A percentile compares a stretch with the other conserved stretches of the same genome.
These are phyloP conservation scores for Botrytis byssoidea DNA, from an alignment of 2,329 filamentous ascomycete species.

Conservation along the genomic window DNA sequence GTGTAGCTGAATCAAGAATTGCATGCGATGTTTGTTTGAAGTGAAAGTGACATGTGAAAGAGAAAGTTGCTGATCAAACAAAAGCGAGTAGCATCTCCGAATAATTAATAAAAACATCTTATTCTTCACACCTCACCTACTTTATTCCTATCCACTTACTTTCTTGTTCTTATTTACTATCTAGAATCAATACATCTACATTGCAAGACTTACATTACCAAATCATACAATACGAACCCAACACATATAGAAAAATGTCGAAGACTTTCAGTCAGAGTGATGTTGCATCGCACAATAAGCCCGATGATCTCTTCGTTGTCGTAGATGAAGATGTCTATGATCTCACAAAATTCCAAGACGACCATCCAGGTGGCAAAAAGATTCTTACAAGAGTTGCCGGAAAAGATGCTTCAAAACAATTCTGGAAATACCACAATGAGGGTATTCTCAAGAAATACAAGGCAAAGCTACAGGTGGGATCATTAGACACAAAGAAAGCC, in stretches of 20 bases:
- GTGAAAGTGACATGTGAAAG: conserved; percentile 20
- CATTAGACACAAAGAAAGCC: conserved; percentile 80
- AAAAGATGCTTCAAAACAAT: conserved; percentile 40
- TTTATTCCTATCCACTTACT: neutral
- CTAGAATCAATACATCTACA: neutral
- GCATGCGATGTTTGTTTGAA: conserved; percentile 2
- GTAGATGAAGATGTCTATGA: conserved; percentile 97
- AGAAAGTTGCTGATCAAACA: neutral
- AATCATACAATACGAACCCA: neutral
- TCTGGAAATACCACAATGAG: conserved; percentile 42
- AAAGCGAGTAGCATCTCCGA: conserved; percentile 4
- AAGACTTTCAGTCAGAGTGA: conserved; percentile 81
- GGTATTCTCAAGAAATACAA: conserved; percentile 57
- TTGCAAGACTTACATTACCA: neutral
- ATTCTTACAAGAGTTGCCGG: conserved; percentile 38
- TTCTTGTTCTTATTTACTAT: neutral
- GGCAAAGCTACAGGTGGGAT: conserved; percentile 85
- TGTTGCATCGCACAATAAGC: conserved; percentile 88
- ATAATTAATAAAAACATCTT: neutral
- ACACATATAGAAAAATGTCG: conserved; percentile 62
- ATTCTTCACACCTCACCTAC: neutral
- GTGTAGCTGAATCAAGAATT: neutral
- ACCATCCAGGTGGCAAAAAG: conserved; percentile 59
- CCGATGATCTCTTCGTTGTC: conserved; percentile 81
- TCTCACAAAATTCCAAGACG: conserved; percentile 81